Evolutionary conservation across 208 protist species (phyloP), one percentile per base, ranked within the genome.

Genomic region (Endotrypanum monterogeii): DNA sequence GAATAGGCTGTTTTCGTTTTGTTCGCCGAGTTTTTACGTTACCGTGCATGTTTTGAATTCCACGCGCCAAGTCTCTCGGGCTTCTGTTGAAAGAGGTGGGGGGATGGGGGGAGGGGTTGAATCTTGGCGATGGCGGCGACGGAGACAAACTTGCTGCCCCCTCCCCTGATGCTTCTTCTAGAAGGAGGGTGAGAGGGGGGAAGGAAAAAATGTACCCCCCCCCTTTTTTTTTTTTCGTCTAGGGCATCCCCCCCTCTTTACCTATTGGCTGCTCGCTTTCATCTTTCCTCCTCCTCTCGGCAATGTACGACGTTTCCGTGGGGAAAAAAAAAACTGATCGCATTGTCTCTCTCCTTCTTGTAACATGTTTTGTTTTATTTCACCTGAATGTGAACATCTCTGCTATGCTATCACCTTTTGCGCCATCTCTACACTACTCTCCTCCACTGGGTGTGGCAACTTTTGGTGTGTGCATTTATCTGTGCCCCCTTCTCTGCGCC

Each of bases 321-420:
- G n/a, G n/a, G n/a, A 30, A 8, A 74, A 76, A 63, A 66, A 37
- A 74, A 58, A 58, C 6, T 58, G 54, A 8, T 58, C 7, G 14
- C 1, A 58, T 58, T 30, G 44, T 14, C n/a, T n/a, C n/a, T n/a
- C n/a, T 48, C 8, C 5, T 48, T 48, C 0, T 48, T 48, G 5
- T 48, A 48, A 48, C 5, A 48, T 48, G 44, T 46, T 46, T 48
- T 48, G 5, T 48, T 48, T 48, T 48, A 48, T 11, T 11, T 11
- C 44, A 48, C 44, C 8, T 48, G 44, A n/a, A n/a, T 48, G 44
- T 5, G 44, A 5, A 5, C 44, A 11, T 48, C 12, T 48, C 44
- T 48, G 44, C 5, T 48, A 11, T 48, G 44, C 44, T 48, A 5
- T 48, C 12, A 11, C 44, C 44, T 48, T n/a, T 48, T 11, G 44